These are phyloP conservation scores for Fonsecaea monophora DNA, from an alignment of 2,329 filamentous ascomycete genomes.

Conservation along the genomic window DNA sequence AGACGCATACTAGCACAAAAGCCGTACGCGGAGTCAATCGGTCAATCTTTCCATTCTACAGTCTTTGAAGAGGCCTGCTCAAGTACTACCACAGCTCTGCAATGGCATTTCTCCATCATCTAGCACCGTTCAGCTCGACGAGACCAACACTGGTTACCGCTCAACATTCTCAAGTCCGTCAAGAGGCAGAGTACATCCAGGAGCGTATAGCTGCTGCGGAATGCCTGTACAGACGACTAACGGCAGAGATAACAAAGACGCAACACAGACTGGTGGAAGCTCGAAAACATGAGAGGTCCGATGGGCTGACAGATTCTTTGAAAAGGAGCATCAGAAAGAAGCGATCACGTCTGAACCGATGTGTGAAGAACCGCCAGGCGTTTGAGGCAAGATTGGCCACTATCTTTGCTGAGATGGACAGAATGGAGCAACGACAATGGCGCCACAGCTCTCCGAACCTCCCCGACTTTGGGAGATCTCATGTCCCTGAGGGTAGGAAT, in stretches of 20 bases:
- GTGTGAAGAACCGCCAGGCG: slow-evolving; percentile 4
- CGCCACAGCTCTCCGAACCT: slow-evolving; percentile 13
- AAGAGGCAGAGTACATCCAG: slow-evolving; percentile 32
- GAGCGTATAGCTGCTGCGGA: slow-evolving; percentile 24
- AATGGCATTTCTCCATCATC: slow-evolving; percentile 10
- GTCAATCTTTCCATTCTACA: background rate
- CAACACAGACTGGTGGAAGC: slow-evolving; percentile 12
- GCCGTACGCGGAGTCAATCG: background rate
- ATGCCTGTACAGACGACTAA: slow-evolving; percentile 17
- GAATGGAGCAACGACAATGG: slow-evolving; percentile 22
- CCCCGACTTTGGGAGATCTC: background rate
- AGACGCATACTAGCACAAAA: background rate
- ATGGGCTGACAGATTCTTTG: background rate
- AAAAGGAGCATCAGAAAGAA: slow-evolving; percentile 23
- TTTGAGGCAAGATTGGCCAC: slow-evolving; percentile 15
- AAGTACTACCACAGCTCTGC: background rate
- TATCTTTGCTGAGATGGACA: slow-evolving; percentile 20
- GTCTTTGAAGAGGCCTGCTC: background rate
- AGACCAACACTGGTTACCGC: slow-evolving; percentile 23
- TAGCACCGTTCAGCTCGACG: background rate
- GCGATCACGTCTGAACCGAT: slow-evolving; percentile 23
- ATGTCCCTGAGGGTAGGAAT: background rate
- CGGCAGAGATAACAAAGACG: slow-evolving; percentile 5
- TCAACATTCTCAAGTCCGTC: slow-evolving; percentile 30
- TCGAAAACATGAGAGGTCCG: background rate